Percentiles rank a stretch among this genome's conserved stretches.
Evolutionary conservation across 345 rosid species (phyloP).

Genomic region (Salix exigua): DNA sequence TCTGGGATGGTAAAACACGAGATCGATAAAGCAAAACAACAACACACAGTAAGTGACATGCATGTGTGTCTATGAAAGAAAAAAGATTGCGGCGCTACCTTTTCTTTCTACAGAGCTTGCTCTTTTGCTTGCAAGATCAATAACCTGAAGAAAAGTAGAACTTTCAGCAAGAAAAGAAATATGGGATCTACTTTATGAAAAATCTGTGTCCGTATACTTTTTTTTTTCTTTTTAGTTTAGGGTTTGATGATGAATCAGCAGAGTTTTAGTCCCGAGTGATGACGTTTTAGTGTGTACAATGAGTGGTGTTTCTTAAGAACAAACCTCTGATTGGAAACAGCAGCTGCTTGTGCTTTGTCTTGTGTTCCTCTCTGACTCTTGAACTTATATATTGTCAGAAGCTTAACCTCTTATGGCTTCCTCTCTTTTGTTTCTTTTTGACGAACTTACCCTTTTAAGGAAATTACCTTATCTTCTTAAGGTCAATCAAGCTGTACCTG

Average conservation of each 20-base stretch:
- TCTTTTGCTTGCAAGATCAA: slow-evolving; percentile 18
- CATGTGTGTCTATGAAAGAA: background rate
- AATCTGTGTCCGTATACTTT: background rate
- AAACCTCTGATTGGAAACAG: slow-evolving; percentile 16
- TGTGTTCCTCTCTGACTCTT: background rate
- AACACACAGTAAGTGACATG: slow-evolving; percentile 4
- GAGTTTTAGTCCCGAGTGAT: slow-evolving; percentile 9
- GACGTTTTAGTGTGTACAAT: background rate
- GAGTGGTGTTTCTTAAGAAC: slow-evolving; percentile 11
- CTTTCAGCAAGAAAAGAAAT: background rate
- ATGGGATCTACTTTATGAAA: background rate
- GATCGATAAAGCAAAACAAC: background rate
- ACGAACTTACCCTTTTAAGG: slow-evolving; percentile 18
- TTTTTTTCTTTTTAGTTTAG: slow-evolving; percentile 15
- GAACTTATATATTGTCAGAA: background rate
- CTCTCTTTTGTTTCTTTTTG: background rate
- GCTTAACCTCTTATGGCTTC: background rate
- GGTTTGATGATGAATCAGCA: slow-evolving; percentile 21
- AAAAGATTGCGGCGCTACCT: slow-evolving; percentile 20
- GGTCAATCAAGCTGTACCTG: no score
- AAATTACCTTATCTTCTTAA: no score
- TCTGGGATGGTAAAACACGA: background rate
- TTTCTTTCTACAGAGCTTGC: background rate
- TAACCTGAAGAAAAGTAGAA: slow-evolving; percentile 12
- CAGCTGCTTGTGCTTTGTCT: background rate